phyloP scores from a whole-genome alignment of 352 stramenopile genomes.

The Phytophthora pseudosyringae region DNA sequence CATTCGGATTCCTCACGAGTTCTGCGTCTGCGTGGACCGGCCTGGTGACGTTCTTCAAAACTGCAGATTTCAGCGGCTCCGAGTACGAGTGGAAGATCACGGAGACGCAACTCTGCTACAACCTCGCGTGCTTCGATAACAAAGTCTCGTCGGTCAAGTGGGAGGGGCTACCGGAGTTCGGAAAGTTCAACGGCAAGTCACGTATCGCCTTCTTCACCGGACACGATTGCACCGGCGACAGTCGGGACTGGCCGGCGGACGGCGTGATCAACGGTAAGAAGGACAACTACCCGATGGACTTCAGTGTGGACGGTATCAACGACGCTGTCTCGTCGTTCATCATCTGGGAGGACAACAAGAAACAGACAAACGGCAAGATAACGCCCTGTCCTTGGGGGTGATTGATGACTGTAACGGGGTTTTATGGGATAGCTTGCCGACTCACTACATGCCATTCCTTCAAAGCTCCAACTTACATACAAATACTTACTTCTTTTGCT shows the following conservation, averaged over 20 bases:
- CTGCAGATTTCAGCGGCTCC: slow-evolving; percentile 11
- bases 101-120: slow-evolving; percentile 28
- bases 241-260: slow-evolving; percentile 22
- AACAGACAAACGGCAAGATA: slow-evolving; percentile 23
- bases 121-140: slow-evolving; percentile 34
- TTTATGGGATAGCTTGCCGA: no score
- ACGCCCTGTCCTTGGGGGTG: slow-evolving; percentile 22
- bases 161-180: slow-evolving; percentile 12
- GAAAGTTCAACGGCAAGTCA: slow-evolving; percentile 18
- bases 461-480: no score
- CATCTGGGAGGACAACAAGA: slow-evolving; percentile 28
- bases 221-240: slow-evolving; percentile 12
- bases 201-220: slow-evolving; percentile 36
- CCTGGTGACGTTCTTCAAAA: slow-evolving; percentile 31
- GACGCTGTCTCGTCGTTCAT: slow-evolving; percentile 34
- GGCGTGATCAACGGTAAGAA: slow-evolving; percentile 23
- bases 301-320: slow-evolving; percentile 29
- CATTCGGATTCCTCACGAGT: slow-evolving; percentile 6
- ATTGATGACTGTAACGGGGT: neutral
- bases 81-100: slow-evolving; percentile 23
- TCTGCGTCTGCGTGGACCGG: slow-evolving; percentile 22
- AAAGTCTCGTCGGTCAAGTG: slow-evolving; percentile 37
- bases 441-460: no score
- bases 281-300: slow-evolving; percentile 30
- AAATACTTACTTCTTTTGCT: no score